Percentiles rank a stretch among this genome's conserved stretches.
phyloP scores from a whole-genome alignment of 495 filamentous ascomycete genomes.

The Penicillium mononematosum region DNA sequence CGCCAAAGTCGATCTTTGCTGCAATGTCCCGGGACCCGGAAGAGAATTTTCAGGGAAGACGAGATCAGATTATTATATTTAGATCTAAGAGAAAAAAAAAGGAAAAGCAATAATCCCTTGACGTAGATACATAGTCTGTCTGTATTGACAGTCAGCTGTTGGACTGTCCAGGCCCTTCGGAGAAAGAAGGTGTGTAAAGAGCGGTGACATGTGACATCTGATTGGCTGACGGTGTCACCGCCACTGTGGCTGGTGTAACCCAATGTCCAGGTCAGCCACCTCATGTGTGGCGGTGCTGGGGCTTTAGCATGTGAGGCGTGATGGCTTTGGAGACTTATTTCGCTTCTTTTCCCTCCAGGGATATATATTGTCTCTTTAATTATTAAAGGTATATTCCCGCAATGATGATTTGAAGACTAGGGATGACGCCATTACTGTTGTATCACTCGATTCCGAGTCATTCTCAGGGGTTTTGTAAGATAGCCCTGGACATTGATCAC shows the following conservation, averaged over 20 bases:
- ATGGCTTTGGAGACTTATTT: not conserved
- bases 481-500: not conserved
- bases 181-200: slow-evolving; percentile 18
- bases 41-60: not conserved
- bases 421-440: slow-evolving; percentile 19
- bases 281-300: slow-evolving; percentile 21
- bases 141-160: not conserved
- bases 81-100: not conserved
- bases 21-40: not conserved
- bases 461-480: not conserved
- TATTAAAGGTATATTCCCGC: not conserved
- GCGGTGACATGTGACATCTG: slow-evolving; percentile 35
- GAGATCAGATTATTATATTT: slow-evolving; percentile 3
- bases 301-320: not conserved
- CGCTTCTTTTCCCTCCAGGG: not conserved
- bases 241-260: slow-evolving; percentile 38
- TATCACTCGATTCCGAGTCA: slow-evolving; percentile 9
- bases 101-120: not conserved
- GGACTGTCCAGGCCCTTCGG: no score
- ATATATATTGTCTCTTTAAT: not conserved
- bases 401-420: not conserved
- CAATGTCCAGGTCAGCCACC: slow-evolving; percentile 5
- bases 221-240: slow-evolving; percentile 36
- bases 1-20: slow-evolving; percentile 24
- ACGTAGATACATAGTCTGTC: not conserved